phyloP scores from a whole-genome alignment of 306 rosid species.

The Acacia crassicarpa region DNA sequence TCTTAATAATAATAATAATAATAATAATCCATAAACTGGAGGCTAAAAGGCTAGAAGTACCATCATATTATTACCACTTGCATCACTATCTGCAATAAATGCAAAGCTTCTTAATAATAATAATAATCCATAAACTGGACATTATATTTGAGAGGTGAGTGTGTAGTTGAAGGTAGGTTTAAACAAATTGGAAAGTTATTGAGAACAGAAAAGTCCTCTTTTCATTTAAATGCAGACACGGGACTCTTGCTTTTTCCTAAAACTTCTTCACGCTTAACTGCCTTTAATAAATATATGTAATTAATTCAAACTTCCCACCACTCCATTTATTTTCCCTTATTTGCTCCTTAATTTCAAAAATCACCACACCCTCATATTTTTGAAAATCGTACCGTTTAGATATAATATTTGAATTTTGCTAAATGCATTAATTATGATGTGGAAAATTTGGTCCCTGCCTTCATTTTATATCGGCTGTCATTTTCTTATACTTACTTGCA shows the following conservation, averaged over 20 bases:
- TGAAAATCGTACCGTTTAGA: background rate
- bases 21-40: background rate
- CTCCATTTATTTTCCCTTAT: slow-evolving; percentile 25
- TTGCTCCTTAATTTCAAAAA: slow-evolving; percentile 39
- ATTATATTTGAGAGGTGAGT: background rate
- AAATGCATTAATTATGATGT: background rate
- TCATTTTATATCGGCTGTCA: no score
- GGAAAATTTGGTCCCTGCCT: background rate
- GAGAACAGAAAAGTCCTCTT: slow-evolving; percentile 1
- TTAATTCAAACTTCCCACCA: slow-evolving; percentile 47
- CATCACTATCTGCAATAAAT: background rate
- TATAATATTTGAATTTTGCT: background rate
- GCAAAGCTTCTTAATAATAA: background rate
- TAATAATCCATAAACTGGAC: background rate
- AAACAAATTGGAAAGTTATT: slow-evolving; percentile 14
- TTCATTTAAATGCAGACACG: slow-evolving; percentile 64
- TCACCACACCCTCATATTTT: background rate
- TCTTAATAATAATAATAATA: background rate
- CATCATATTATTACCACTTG: background rate
- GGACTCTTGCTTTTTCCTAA: slow-evolving; percentile 51
- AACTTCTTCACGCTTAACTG: slow-evolving; percentile 12
- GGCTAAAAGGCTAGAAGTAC: background rate
- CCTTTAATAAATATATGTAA: slow-evolving; percentile 66
- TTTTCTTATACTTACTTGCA: no score
- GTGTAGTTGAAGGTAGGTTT: slow-evolving; percentile 11